Percentiles rank a stretch among this genome's conserved stretches.
Conservation (phyloP, 2,329 filamentous ascomycete species). For the Hymenoscyphus fraxineus region DNA sequence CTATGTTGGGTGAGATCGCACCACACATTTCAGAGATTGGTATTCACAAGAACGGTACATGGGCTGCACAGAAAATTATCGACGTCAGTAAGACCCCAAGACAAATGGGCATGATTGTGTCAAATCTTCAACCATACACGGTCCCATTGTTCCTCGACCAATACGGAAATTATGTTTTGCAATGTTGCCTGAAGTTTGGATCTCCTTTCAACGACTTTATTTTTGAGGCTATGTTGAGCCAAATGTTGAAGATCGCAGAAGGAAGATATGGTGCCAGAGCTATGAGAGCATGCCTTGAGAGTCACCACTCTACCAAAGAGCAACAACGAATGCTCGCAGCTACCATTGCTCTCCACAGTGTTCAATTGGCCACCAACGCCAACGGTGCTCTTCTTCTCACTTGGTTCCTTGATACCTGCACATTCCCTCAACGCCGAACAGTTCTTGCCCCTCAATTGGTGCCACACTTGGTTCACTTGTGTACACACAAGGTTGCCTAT, state of each 20-base stretch:
- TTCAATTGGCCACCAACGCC: constrained; percentile 91
- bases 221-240: constrained; percentile 93
- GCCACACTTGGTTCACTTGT: constrained; percentile 88
- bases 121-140: constrained; percentile 79
- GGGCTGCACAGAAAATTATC: constrained; percentile 99
- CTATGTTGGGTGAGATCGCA: constrained; percentile 83
- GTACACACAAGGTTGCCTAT: constrained; percentile 98
- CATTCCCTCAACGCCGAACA: constrained; percentile 84
- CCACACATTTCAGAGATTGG: constrained; percentile 95
- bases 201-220: constrained; percentile 91
- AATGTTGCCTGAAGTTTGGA: constrained; percentile 91
- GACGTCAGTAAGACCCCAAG: constrained; percentile 79
- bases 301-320: constrained; percentile 89
- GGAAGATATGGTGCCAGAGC: constrained; percentile 92
- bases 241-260: constrained; percentile 90
- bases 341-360: constrained; percentile 92
- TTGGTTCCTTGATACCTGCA: constrained; percentile 98
- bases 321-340: constrained; percentile 94
- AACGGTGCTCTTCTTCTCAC: constrained; percentile 92
- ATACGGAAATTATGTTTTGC: constrained; percentile 96
- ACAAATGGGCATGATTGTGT: constrained; percentile 81
- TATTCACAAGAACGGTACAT: constrained; percentile 98
- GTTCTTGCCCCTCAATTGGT: constrained; percentile 89
- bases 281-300: constrained; percentile 95
- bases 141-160: constrained; percentile 93